Percentiles rank a stretch among this genome's conserved stretches.
phyloP scores from a whole-genome alignment of 2,329 filamentous ascomycete genomes.

The Hirsutella minnesotensis region DNA sequence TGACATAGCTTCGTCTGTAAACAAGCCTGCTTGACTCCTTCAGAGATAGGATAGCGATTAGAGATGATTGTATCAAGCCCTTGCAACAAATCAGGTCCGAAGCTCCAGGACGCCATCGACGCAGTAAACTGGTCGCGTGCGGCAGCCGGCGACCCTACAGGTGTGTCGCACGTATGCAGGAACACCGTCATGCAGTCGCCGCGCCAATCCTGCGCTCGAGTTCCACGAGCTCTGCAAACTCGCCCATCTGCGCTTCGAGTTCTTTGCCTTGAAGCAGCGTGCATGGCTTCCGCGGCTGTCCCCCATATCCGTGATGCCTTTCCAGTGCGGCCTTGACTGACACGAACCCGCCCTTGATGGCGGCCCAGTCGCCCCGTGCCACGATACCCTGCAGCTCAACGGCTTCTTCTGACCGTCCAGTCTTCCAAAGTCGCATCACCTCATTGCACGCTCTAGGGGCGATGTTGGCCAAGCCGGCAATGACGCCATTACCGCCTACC shows the following conservation, averaged over 20 bases:
- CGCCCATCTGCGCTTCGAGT: constrained; percentile 11
- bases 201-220: constrained; percentile 5
- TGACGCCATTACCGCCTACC: constrained; percentile 59
- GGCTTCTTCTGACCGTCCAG: constrained; percentile 47
- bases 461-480: constrained; percentile 61
- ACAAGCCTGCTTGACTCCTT: too few relatives aligned
- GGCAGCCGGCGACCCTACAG: too few relatives aligned
- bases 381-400: constrained; percentile 51
- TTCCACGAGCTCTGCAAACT: constrained; percentile 11
- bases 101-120: too few relatives aligned
- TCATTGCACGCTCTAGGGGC: constrained; percentile 53
- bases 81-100: too few relatives aligned
- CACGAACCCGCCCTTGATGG: constrained; percentile 56
- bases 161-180: too few relatives aligned
- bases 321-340: constrained; percentile 56
- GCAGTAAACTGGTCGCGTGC: too few relatives aligned
- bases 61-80: too few relatives aligned
- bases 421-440: constrained; percentile 46
- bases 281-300: constrained; percentile 41
- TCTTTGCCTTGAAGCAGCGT: constrained; percentile 13
- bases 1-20: too few relatives aligned
- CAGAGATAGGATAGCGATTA: too few relatives aligned
- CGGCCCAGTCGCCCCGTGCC: constrained; percentile 56
- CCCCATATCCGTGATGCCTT: constrained; percentile 53
- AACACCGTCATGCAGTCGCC: neutral